Evolutionary conservation across 345 rosid genomes (phyloP).

Genomic region (Sisymbrium altissimum): DNA sequence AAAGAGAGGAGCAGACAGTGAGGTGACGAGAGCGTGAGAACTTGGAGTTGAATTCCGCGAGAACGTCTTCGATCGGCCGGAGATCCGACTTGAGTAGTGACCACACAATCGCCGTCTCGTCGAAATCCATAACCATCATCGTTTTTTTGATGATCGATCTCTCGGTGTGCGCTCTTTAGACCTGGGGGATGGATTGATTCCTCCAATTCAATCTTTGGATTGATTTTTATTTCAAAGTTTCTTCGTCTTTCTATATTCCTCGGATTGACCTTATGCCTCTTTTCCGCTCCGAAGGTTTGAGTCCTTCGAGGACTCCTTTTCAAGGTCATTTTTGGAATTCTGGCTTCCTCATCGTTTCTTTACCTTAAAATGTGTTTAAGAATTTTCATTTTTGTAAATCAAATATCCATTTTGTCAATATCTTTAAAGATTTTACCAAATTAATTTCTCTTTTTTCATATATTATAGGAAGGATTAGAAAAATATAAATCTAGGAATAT

Average conservation of each 20-base stretch:
- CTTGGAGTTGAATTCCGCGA: slow-evolving; percentile 55
- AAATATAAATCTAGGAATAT: not conserved
- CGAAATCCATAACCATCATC: slow-evolving; percentile 39
- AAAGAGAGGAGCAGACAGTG: slow-evolving; percentile 56
- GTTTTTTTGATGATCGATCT: slow-evolving; percentile 12
- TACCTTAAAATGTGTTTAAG: not conserved
- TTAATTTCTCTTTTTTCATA: not conserved
- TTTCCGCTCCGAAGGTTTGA: slow-evolving; percentile 6
- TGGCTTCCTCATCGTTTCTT: not conserved
- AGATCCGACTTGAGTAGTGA: slow-evolving; percentile 53
- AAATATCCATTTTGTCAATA: not conserved
- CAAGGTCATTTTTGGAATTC: not conserved
- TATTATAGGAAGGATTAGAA: not conserved
- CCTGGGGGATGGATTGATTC: not conserved
- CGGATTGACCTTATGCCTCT: slow-evolving; percentile 6
- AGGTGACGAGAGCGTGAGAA: slow-evolving; percentile 44
- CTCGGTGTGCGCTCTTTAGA: slow-evolving; percentile 7
- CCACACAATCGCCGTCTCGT: slow-evolving; percentile 48
- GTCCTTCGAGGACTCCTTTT: not conserved
- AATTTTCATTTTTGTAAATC: not conserved
- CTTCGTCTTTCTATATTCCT: not conserved
- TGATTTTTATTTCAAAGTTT: not conserved
- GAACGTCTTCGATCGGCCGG: slow-evolving; percentile 48
- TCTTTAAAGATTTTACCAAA: not conserved
- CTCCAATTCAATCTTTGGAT: not conserved